Base-by-base conservation (phyloP, 73 alveolate species). In the Durusdinium trenchii region DNA sequence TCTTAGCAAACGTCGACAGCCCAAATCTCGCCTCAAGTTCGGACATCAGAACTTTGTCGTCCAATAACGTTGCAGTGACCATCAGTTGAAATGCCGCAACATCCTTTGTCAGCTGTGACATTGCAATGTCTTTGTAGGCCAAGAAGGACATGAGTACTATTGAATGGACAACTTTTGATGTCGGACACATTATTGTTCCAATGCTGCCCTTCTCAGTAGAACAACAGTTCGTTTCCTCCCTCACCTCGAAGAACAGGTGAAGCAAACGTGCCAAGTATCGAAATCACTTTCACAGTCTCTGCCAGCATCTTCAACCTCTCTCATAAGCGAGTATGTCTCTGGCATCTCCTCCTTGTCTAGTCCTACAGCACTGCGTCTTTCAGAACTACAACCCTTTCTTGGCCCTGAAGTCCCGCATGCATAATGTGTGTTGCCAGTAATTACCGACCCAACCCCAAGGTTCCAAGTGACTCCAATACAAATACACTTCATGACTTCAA, bases 1-100 rank as follows among this genome's bases (percentile, higher is more conserved):
- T n/a, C n/a, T n/a, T n/a, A n/a, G n/a, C n/a, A n/a, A n/a, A n/a
- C n/a, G n/a, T n/a, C n/a, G n/a, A n/a, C n/a, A n/a, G n/a, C n/a
- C n/a, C n/a, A 69, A 7, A 9, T 42, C 51, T 20, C 45, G 45
- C 97, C 97, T 91, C 76, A 32, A 91, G 87, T 57, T 91, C 97
- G 7, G 97, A 46, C 42, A 45, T 73, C 16, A 91, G 97, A 76
- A 91, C 97, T 48, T 75, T 52, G 76, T 91, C 97, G 7, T 91
- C 97, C 75, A 91, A 54, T 47, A 91, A 36, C 60, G 64, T 54
- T n/a, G 97, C 97, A 86, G 69, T 20, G 46, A 91, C 97, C 57
- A 76, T 91, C 86, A 91, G 46, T 42, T 91, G 97, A 43, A 91
- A 91, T 40, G 54, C 86, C 18, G 52, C 45, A 30, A 91, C 57